phyloP scores from a whole-genome alignment of 2,329 filamentous ascomycete species.

The Ophiostoma novo-ulmi region DNA sequence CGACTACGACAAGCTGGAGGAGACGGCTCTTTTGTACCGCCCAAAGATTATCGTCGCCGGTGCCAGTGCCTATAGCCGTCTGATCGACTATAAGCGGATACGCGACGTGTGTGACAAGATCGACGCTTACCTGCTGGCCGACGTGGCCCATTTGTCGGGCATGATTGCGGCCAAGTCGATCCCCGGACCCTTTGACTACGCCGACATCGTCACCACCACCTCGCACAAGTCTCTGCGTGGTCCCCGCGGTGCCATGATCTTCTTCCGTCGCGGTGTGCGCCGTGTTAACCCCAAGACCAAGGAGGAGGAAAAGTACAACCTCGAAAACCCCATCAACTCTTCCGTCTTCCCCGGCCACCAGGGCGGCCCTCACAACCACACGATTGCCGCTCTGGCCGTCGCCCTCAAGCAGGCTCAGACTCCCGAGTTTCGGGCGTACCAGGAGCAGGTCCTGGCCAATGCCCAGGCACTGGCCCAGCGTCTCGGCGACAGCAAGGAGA shows the following conservation, averaged over 20 bases:
- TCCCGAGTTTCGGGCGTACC: conserved; percentile 87
- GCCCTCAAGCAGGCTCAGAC: conserved; percentile 89
- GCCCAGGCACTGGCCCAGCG: conserved; percentile 76
- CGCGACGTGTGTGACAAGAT: conserved; percentile 85
- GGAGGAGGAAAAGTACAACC: conserved; percentile 78
- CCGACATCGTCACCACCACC: conserved; percentile 95
- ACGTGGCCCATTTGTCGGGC: conserved; percentile 97
- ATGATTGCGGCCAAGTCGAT: conserved; percentile 88
- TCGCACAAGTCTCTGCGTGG: conserved; percentile 97
- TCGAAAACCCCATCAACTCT: conserved; percentile 88
- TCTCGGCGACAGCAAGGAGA: conserved; percentile 62
- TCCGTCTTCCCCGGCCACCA: conserved; percentile 98
- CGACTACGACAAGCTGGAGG: conserved; percentile 87
- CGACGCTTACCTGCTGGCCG: conserved; percentile 85
- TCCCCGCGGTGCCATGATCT: conserved; percentile 94
- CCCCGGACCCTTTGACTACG: conserved; percentile 79
- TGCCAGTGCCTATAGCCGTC: conserved; percentile 89
- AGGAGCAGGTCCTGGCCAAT: conserved; percentile 83
- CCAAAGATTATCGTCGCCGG: conserved; percentile 95
- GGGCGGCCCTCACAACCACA: conserved; percentile 97
- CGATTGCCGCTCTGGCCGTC: conserved; percentile 90
- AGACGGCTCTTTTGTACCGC: conserved; percentile 80
- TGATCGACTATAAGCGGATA: conserved; percentile 93
- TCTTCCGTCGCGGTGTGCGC: conserved; percentile 90
- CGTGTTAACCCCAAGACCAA: conserved; percentile 79